Evolutionary conservation across 768 basidiomycete species (phyloP).

Genomic region (Ramaria sp.): DNA sequence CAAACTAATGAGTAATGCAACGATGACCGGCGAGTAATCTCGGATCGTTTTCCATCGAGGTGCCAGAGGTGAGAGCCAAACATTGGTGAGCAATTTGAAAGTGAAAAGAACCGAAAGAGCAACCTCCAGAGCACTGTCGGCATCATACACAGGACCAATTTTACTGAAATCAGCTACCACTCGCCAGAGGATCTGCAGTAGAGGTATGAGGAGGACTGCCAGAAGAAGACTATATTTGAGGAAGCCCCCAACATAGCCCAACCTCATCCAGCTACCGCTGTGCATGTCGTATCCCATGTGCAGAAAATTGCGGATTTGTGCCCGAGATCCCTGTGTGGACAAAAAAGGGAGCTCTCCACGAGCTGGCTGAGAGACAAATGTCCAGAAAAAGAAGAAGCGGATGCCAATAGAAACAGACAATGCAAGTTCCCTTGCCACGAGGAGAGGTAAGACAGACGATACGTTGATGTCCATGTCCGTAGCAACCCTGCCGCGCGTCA

Average conservation of each 20-base stretch:
- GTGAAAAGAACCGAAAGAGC: slow-evolving; percentile 47
- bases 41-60: slow-evolving; percentile 33
- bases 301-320: slow-evolving; percentile 13
- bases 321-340: slow-evolving; percentile 3
- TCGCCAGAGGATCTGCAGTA: slow-evolving; percentile 58
- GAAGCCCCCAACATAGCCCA: slow-evolving; percentile 44
- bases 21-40: slow-evolving; percentile 37
- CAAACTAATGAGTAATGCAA: slow-evolving; percentile 40
- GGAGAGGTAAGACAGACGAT: slow-evolving; percentile 25
- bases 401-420: slow-evolving; percentile 46
- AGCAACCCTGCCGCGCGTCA: slow-evolving; percentile 27
- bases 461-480: slow-evolving; percentile 17
- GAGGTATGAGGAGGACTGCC: slow-evolving; percentile 33
- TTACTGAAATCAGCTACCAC: slow-evolving; percentile 26
- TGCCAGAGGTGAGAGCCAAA: slow-evolving; percentile 30
- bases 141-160: slow-evolving; percentile 41
- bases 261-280: slow-evolving; percentile 54
- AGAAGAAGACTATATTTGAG: slow-evolving; percentile 42
- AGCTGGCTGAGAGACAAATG: slow-evolving; percentile 49
- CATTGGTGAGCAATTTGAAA: slow-evolving; percentile 51
- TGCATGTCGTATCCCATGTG: slow-evolving; percentile 23
- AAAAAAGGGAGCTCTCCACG: slow-evolving; percentile 24
- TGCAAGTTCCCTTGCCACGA: slow-evolving; percentile 46
- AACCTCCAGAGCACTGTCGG: slow-evolving; percentile 47
- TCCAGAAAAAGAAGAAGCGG: slow-evolving; percentile 61